phyloP scores from a whole-genome alignment of 805 yeast species.

The Saccharomycopsis fermentans region DNA sequence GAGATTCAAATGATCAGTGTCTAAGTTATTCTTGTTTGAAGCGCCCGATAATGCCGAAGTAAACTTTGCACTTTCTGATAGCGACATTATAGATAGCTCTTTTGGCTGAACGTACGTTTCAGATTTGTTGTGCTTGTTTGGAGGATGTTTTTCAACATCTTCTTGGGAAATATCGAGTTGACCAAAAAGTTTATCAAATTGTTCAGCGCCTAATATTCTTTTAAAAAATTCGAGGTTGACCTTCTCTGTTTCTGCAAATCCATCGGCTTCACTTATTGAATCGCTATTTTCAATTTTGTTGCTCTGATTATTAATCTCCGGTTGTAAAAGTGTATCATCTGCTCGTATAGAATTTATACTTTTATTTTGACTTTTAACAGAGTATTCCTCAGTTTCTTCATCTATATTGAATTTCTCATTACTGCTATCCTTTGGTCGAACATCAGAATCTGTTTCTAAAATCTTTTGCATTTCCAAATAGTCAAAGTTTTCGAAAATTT shows the following conservation, averaged over 20 bases:
- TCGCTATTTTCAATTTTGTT: neutral
- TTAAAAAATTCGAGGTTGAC: neutral
- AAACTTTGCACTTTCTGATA: too few species aligned
- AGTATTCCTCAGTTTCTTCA: neutral
- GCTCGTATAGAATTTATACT: neutral
- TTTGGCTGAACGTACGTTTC: neutral
- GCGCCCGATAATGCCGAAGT: too few species aligned
- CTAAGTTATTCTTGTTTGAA: too few species aligned
- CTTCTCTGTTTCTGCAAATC: neutral
- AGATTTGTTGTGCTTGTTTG: neutral
- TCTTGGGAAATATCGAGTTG: neutral
- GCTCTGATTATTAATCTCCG: neutral
- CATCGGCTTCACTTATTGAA: too few species aligned
- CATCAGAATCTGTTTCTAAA: neutral
- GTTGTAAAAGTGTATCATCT: neutral
- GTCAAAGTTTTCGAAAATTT: neutral
- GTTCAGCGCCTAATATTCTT: neutral
- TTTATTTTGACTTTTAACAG: neutral
- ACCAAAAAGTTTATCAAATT: neutral
- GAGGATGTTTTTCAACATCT: neutral
- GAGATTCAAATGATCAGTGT: too few species aligned
- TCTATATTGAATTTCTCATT: neutral
- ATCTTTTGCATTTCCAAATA: neutral
- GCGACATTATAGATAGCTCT: neutral
- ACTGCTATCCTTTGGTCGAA: neutral